phyloP scores from a whole-genome alignment of 148 eudicot genomes.

The Persicaria tinctoria region DNA sequence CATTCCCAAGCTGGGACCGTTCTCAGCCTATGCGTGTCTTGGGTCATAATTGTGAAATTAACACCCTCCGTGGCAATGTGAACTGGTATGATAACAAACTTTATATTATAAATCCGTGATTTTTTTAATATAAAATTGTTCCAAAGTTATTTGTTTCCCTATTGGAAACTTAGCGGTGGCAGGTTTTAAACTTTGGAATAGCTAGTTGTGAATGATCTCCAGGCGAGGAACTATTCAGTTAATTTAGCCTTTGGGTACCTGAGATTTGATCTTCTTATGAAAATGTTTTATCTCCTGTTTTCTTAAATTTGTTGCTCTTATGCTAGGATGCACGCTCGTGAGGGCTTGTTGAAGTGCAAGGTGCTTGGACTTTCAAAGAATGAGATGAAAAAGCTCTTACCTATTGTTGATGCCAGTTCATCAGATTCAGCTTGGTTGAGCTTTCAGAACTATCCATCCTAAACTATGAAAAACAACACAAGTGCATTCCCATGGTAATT shows the following conservation, averaged over 20 bases:
- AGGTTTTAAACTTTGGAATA: background rate
- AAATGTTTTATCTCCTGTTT: background rate
- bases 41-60: constrained; percentile 97
- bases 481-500: constrained; percentile 4
- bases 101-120: background rate
- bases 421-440: constrained; percentile 77
- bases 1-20: constrained; percentile 99
- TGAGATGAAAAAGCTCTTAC: constrained; percentile 93
- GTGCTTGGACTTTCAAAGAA: constrained; percentile 88
- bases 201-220: background rate
- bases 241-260: background rate
- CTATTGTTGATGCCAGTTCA: constrained; percentile 95
- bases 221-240: background rate
- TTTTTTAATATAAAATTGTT: background rate
- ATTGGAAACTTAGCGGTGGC: background rate
- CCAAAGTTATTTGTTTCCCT: background rate
- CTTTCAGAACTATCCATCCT: background rate
- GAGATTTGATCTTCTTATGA: background rate
- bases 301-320: background rate
- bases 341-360: constrained; percentile 94
- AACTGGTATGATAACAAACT: constrained; percentile 58
- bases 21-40: constrained; percentile 99
- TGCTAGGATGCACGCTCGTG: constrained; percentile 96
- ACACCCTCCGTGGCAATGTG: constrained; percentile 94
- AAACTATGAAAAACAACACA: background rate